Evolutionary conservation across 495 filamentous ascomycete species (phyloP), one percentile per base, ranked within the genome.

Genomic region (Penicillium subrubescens): DNA sequence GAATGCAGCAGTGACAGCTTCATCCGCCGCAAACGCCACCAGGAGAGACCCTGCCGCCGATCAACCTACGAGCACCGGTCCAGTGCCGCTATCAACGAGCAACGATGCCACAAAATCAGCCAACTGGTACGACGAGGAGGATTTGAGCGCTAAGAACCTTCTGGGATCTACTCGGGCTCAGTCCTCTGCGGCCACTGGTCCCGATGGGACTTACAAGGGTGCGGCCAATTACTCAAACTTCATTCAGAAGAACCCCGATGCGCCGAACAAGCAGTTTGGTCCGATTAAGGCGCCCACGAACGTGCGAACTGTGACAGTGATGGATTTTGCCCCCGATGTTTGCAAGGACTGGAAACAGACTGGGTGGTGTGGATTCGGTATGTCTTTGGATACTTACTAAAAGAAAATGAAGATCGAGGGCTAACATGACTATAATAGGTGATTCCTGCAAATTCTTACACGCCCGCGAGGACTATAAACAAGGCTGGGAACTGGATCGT

Each of bases 291-390:
- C 93, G 19, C 84, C 94, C 3, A 92, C 92, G 0, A 97, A 98
- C 69, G 89, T 98, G 44, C 88, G 95, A 33, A 97, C 91, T 3
- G 89, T 96, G 58, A 98, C 93, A 0, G 86, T 93, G 17, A 97
- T 87, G 39, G 95, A 98, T 70, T 97, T 91, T 75, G 89, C 92
- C 31, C 94, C 96, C 0, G 94, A 97, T 70, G 92, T 96, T 15
- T 98, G 95, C 74, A 98, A 97, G 75, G 95, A 98, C 74, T 96
- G 92, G 74, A 96, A 96, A 66, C 85, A 92, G 66, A 96, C 92
- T 0, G 93, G 93, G 3, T 79, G 65, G 56, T 58, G 56, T 43
- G 63, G 44, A 48, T 57, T 65, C n/a, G 34, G 57, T 37, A 37
- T 31, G 48, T 58, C 74, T 94, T 90, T 71, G 92, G 90, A 1